Conservation (phyloP, 179 eudicot species). For the Carnegiea gigantea region DNA sequence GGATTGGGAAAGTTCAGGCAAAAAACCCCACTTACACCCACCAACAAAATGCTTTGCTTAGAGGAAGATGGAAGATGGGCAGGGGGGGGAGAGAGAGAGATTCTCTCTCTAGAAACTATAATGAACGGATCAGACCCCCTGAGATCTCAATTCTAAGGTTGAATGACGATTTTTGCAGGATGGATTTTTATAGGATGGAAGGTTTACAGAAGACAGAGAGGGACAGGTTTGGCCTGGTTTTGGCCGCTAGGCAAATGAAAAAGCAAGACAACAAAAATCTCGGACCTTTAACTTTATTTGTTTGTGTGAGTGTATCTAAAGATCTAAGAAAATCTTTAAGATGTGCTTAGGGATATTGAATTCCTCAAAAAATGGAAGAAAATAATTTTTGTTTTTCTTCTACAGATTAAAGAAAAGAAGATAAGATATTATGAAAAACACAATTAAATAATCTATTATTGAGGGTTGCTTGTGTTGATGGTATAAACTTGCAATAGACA, state of each 20-base stretch:
- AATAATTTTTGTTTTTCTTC: no score
- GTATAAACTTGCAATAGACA: no score
- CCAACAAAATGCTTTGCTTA: not conserved
- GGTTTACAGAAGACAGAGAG: not conserved
- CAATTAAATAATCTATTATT: no score
- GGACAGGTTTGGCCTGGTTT: no score
- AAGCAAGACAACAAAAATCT: not conserved
- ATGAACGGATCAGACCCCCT: not conserved
- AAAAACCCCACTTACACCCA: not conserved
- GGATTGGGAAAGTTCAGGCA: slow-evolving; percentile 1
- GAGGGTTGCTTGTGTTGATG: no score
- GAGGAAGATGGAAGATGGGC: not conserved
- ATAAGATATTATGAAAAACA: no score
- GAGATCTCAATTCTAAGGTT: not conserved
- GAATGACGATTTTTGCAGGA: not conserved
- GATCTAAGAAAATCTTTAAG: no score
- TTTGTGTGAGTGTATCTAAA: not conserved
- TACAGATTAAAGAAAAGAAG: no score
- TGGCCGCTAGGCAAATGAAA: not conserved
- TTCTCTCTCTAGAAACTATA: not conserved
- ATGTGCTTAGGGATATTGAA: no score
- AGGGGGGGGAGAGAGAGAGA: not conserved
- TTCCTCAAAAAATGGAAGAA: no score
- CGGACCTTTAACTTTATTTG: not conserved
- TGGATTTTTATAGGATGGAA: not conserved